phyloP scores from a whole-genome alignment of 306 rosid species.

The Potentilla sterilis region DNA sequence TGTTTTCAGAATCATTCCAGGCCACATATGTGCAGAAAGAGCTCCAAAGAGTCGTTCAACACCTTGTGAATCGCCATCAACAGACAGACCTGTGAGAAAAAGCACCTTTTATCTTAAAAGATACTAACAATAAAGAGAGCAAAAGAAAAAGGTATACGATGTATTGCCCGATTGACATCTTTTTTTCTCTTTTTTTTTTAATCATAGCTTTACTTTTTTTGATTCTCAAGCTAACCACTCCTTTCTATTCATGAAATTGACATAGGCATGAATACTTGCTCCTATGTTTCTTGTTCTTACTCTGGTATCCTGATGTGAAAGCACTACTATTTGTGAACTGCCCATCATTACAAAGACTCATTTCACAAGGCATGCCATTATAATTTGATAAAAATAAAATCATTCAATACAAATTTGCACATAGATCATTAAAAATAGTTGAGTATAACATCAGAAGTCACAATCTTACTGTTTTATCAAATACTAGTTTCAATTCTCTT shows the following conservation, averaged over 20 bases:
- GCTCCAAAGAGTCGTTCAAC: constrained; percentile 84
- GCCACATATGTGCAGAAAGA: constrained; percentile 93
- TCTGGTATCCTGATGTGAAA: neutral
- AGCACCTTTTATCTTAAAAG: constrained; percentile 13
- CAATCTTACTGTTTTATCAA: neutral
- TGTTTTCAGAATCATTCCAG: constrained; percentile 87
- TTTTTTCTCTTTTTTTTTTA: neutral
- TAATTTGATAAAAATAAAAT: neutral
- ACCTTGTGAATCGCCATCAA: constrained; percentile 84
- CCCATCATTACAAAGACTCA: neutral
- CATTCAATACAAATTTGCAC: neutral
- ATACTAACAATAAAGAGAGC: neutral
- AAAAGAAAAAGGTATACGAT: neutral
- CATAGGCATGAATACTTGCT: neutral
- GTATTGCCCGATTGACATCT: neutral
- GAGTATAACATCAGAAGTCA: neutral
- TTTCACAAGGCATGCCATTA: neutral
- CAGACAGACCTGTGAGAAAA: constrained; percentile 64
- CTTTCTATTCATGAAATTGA: neutral
- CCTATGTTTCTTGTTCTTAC: neutral
- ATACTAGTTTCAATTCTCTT: neutral
- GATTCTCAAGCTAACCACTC: constrained; percentile 1
- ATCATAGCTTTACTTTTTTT: neutral
- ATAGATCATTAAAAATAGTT: neutral
- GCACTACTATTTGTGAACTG: neutral